Evolutionary conservation across 2,329 filamentous ascomycete species (phyloP), one percentile per base, ranked within the genome.

Genomic region (Chaetomiaceae sp.): DNA sequence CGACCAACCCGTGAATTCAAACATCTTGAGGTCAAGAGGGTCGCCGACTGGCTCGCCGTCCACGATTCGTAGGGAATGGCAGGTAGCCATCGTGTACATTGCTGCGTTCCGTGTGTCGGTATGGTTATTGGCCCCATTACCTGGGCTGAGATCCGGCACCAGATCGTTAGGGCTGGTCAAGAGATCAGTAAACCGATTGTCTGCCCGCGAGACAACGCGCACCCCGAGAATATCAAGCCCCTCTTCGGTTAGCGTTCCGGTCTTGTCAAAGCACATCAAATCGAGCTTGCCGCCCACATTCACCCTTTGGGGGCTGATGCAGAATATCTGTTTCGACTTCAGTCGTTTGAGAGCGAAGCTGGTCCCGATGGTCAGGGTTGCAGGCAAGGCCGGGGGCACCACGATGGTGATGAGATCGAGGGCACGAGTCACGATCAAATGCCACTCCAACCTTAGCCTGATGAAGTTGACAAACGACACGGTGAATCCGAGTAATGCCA

Each of bases 251-350:
- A 99, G 74, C 0, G 94, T 99, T n/a, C 94, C 94, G 0, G 94
- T 99, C 73, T 99, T 99, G 72, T 99, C 94, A 60, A 99, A 99
- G 70, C 92, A 96, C 72, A 99, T 88, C 10, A 97, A 82, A 66
- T 99, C 94, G 4, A 99, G 74, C 69, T 97, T 97, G 45, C 95
- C 94, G 14, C 89, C 94, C 5, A 99, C 90, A 64, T 97, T 99
- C 52, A 99, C 92, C 63, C 94, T 82, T 65, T 99, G 94, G 0
- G 95, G 94, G 61, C 92, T 97, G 64, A 97, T 99, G 66, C 94
- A 99, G 66, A 96, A 99, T 33, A 99, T 96, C 38, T 90, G 81
- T 67, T 95, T 91, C 58, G 85, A 82, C 71, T 90, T 96, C 27
- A 99, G 76, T 23, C 94, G 83, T 10, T 82, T 85, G 1, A 99